Conservation (phyloP, 371 early-diverging fungal species). For the Syncephalastrum sp. region DNA sequence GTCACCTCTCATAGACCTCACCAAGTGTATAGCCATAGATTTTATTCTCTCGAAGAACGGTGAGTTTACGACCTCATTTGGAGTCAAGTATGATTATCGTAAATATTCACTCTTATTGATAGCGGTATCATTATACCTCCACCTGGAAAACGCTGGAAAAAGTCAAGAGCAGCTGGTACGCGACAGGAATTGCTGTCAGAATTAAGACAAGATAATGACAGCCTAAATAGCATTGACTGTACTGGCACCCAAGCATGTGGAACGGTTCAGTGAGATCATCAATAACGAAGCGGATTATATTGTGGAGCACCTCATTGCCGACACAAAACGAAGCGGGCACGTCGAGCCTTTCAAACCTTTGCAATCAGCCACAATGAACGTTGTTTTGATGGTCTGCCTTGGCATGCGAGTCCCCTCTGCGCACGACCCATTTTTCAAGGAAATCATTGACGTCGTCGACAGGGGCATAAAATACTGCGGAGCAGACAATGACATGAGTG, state of each 20-base stretch:
- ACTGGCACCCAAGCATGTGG: conserved; percentile 17
- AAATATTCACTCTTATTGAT: not conserved
- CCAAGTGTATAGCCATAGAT: conserved; percentile 13
- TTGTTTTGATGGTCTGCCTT: conserved; percentile 10
- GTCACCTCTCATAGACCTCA: conserved; percentile 17
- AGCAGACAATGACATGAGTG: conserved; percentile 17
- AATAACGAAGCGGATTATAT: conserved; percentile 8
- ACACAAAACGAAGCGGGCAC: conserved; percentile 2
- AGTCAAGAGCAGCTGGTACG: conserved; percentile 16
- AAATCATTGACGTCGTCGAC: conserved; percentile 10
- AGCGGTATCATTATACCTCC: conserved; percentile 17
- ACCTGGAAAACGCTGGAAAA: conserved; percentile 15
- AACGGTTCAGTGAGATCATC: conserved; percentile 6
- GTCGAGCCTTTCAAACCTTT: conserved; percentile 11
- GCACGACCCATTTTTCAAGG: conserved; percentile 13
- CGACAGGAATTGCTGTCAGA: not conserved
- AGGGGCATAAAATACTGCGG: conserved; percentile 12
- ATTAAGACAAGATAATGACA: not conserved
- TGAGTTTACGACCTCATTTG: conserved; percentile 1
- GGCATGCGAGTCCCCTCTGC: conserved; percentile 15
- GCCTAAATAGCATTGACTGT: conserved; percentile 10
- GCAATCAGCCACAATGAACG: conserved; percentile 16
- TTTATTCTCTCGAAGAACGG: conserved; percentile 15
- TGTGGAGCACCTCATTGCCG: conserved; percentile 6
- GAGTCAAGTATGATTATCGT: not conserved